Base-by-base conservation (phyloP, 805 yeast genomes). In the Saccharomycopsis selenospora region DNA sequence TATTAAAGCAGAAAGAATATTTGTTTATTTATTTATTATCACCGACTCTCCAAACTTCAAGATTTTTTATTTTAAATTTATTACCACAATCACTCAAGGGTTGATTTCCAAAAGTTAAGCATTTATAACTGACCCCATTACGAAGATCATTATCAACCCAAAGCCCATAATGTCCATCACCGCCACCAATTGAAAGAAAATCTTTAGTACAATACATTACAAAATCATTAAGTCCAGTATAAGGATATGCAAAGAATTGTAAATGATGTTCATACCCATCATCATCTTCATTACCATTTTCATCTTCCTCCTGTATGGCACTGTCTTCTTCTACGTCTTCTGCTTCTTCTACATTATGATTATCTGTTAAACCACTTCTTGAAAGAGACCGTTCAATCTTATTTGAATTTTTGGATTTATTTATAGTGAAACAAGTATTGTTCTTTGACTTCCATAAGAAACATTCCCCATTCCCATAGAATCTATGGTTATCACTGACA, bases 381-480 rank as follows among this genome's bases (percentile, higher is more conserved):
- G 38, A 28, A 3, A 46, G n/a, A 7, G 11, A 2, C n/a, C 47
- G 22, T 18, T 27, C 24, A 4, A 48, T 36, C 30, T 38, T 40
- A 6, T 40, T 40, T 22, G 40, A 18, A 47, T 52, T 55, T n/a
- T 44, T 42, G n/a, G 57, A 40, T 17, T 51, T 40, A 25, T 49
- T 48, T 2, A 56, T 59, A 28, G 42, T 23, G 40, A 46, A 27
- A 58, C 50, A 53, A 57, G 55, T 56, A 65, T 62, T 46, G 26
- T 61, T 65, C 53, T 78, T 85, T n/a, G 76, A 59, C 55, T 82
- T 85, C 96, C 96, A 91, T 20, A 91, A 70, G 58, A 93, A 90
- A 60, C 98, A 89, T 63, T 91, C 96, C 0, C 97, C 96, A 65
- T 90, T 90, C 0, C 99, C 99, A 57, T 82, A 85, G 66, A 81